phyloP scores from a whole-genome alignment of 2,329 filamentous ascomycete species.

The Botrytis cinerea region DNA sequence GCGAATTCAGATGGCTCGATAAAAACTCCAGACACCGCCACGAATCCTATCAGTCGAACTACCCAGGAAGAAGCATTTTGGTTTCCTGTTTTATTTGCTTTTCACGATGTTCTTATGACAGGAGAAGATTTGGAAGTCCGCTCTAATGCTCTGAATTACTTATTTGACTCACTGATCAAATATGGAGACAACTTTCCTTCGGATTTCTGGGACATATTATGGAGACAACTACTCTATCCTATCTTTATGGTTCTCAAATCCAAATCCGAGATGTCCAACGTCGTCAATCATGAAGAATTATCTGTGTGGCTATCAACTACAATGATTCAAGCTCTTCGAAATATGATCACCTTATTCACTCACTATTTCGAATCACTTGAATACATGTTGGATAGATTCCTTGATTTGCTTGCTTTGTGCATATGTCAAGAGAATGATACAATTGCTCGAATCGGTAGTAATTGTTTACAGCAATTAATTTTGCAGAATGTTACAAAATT shows the following conservation, averaged over 20 bases:
- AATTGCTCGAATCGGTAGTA: slow-evolving; percentile 95
- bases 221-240: slow-evolving; percentile 93
- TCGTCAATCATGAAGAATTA: slow-evolving; percentile 91
- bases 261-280: slow-evolving; percentile 93
- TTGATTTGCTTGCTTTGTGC: slow-evolving; percentile 90
- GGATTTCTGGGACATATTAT: slow-evolving; percentile 98
- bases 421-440: slow-evolving; percentile 99
- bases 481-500: slow-evolving; percentile 96
- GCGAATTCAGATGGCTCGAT: slow-evolving; percentile 43
- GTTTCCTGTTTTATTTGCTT: slow-evolving; percentile 97
- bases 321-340: slow-evolving; percentile 96
- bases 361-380: slow-evolving; percentile 96
- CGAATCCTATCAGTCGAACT: slow-evolving; percentile 69
- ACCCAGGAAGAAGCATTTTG: slow-evolving; percentile 97
- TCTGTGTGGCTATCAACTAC: slow-evolving; percentile 99
- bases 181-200: slow-evolving; percentile 89
- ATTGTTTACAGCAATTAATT: slow-evolving; percentile 95
- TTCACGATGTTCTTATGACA: slow-evolving; percentile 99
- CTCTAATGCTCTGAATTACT: slow-evolving; percentile 87
- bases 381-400: slow-evolving; percentile 97
- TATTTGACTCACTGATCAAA: slow-evolving; percentile 88
- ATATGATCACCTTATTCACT: slow-evolving; percentile 98
- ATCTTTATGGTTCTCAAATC: slow-evolving; percentile 99
- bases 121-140: slow-evolving; percentile 97
- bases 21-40: slow-evolving; percentile 45